Evolutionary conservation across 2,329 filamentous ascomycete genomes (phyloP).

Genomic region (Nothomitra cinnamomea): DNA sequence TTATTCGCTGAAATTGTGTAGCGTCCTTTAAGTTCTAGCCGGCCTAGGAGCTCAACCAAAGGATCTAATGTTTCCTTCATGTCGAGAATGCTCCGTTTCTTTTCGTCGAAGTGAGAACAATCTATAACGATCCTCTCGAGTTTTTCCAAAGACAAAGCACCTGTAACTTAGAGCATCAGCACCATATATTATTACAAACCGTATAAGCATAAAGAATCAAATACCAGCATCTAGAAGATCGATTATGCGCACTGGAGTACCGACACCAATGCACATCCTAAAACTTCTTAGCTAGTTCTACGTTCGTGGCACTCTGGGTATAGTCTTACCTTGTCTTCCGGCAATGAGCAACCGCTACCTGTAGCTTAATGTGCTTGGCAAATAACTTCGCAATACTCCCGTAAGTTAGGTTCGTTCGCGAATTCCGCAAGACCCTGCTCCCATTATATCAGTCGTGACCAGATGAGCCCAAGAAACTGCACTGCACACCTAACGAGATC

Average conservation of each 20-base stretch:
- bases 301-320: neutral
- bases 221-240: constrained; percentile 69
- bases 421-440: constrained; percentile 50
- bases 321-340: constrained; percentile 35
- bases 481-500: constrained; percentile 54
- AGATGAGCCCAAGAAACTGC: constrained; percentile 7
- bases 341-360: constrained; percentile 66
- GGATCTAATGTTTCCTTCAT: constrained; percentile 87
- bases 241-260: constrained; percentile 67
- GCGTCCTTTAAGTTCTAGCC: constrained; percentile 51
- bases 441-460: constrained; percentile 2
- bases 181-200: neutral
- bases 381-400: constrained; percentile 72
- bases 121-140: constrained; percentile 74
- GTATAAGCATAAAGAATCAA: constrained; percentile 12
- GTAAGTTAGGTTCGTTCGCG: constrained; percentile 54
- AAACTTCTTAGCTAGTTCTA: constrained; percentile 7
- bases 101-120: constrained; percentile 82
- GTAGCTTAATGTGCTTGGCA: constrained; percentile 93
- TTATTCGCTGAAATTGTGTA: constrained; percentile 27
- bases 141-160: constrained; percentile 51
- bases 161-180: constrained; percentile 20
- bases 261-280: constrained; percentile 73
- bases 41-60: constrained; percentile 55
- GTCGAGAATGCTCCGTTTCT: constrained; percentile 84